Evolutionary conservation across 768 basidiomycete genomes (phyloP).

Genomic region (Podaxis carcinomalis): DNA sequence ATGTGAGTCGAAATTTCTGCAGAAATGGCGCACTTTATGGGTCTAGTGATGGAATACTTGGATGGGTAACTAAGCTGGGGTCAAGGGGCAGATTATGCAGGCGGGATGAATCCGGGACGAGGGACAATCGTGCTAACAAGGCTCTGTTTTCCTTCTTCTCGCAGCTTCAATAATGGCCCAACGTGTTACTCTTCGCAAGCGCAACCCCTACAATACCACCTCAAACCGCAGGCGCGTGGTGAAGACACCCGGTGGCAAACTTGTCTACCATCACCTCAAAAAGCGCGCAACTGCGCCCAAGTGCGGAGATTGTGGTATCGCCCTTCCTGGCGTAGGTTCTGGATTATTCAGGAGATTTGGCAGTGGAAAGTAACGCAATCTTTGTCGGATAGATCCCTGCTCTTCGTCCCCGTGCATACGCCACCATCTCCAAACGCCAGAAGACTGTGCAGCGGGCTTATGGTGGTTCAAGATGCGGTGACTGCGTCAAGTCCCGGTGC

Average conservation of each 20-base stretch:
- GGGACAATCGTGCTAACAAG: constrained; percentile 2
- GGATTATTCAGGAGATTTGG: not conserved
- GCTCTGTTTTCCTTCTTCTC: not conserved
- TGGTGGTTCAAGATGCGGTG: constrained; percentile 95
- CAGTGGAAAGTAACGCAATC: not conserved
- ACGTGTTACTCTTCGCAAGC: constrained; percentile 99
- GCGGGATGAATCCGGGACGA: not conserved
- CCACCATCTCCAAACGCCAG: constrained; percentile 93
- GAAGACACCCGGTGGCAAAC: constrained; percentile 97
- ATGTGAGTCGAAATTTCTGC: constrained; percentile 29
- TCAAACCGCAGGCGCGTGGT: constrained; percentile 93
- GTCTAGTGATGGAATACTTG: constrained; percentile 2
- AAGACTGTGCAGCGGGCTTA: constrained; percentile 97
- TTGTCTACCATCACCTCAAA: constrained; percentile 97
- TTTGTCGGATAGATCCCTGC: constrained; percentile 67
- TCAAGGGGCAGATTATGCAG: not conserved
- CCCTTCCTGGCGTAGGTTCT: constrained; percentile 83
- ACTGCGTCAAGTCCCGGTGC: constrained; percentile 92
- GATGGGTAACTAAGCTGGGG: not conserved
- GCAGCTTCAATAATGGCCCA: constrained; percentile 74
- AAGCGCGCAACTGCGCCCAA: constrained; percentile 89
- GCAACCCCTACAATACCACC: constrained; percentile 96
- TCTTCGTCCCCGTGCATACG: constrained; percentile 93
- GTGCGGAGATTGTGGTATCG: constrained; percentile 97
- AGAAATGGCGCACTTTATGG: constrained; percentile 7